Evolutionary conservation across 1,284 basidiomycete genomes (phyloP), one percentile per base, ranked within the genome.

Genomic region (Wallemia mellicola): DNA sequence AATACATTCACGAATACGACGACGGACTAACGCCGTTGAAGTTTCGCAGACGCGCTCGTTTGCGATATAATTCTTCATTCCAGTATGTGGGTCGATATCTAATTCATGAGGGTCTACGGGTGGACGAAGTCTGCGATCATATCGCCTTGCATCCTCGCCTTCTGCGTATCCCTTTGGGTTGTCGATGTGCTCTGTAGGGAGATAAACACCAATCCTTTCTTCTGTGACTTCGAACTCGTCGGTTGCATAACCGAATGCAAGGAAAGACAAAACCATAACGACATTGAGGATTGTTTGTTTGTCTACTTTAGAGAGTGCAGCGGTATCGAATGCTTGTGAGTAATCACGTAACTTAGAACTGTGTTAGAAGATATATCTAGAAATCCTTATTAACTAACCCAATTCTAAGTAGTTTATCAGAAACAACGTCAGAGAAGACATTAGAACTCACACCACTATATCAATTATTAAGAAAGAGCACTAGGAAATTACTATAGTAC

Each of bases 21-120:
- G 76, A 48, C 87, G 76, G 28, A 92, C 80, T 24, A 87, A 78
- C 0, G 79, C 81, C 64, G 82, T 84, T 1, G 86, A 88, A 0
- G 89, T 94, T 64, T 88, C 86, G 86, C 88, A 95, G 25, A 67
- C 63, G 2, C 83, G 64, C 77, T 80, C 80, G 66, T 89, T 91
- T 1, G 86, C 85, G 61, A 94, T 89, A 68, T 92, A 95, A 67
- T 89, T 89, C 73, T 94, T 94, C 87, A 95, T 92, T 2, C 88
- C 89, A 0, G 83, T 86, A 11, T 76, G 73, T 1, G 79, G 79
- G 68, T 95, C 89, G 24, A 95, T 77, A 65, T 91, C 83, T 3
- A 94, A 74, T 68, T 95, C 89, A 54, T 77, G 72, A 0, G 82
- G 82, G 61, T 78, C 69, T 57, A 88, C 79, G 1, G 84, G 85